These are phyloP conservation scores for Symbiodinium pilosum DNA, from an alignment of 73 alveolate genomes.

Conservation along the genomic window DNA sequence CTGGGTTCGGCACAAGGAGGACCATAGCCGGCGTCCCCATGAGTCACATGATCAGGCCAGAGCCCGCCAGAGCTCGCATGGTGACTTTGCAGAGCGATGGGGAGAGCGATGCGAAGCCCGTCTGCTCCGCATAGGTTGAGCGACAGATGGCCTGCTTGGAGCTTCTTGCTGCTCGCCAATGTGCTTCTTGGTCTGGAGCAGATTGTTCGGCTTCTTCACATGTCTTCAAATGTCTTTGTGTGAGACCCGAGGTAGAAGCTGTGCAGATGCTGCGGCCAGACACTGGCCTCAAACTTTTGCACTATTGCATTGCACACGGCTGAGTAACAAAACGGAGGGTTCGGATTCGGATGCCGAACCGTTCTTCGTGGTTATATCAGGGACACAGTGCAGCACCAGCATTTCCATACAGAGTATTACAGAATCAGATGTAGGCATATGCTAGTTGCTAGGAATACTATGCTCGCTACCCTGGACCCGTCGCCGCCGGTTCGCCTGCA, in stretches of 20 bases:
- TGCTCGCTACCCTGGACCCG: slow-evolving; percentile 52
- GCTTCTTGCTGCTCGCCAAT: slow-evolving; percentile 37
- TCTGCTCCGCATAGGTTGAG: neutral
- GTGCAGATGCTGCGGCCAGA: slow-evolving; percentile 58
- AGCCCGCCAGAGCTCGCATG: no score
- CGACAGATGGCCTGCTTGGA: slow-evolving; percentile 65
- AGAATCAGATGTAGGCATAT: neutral
- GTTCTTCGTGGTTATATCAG: no score
- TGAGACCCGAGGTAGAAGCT: slow-evolving; percentile 36
- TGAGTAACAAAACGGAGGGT: no score
- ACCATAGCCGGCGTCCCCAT: slow-evolving; percentile 28
- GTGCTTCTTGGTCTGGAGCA: slow-evolving; percentile 1
- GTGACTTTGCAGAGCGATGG: neutral
- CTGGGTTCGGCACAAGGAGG: slow-evolving; percentile 56
- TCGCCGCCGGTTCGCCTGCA: slow-evolving; percentile 41
- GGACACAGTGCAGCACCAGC: no score
- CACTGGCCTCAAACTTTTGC: neutral
- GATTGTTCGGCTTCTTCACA: neutral
- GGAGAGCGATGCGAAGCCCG: neutral
- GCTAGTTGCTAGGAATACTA: slow-evolving; percentile 23
- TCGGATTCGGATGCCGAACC: no score
- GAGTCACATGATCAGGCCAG: slow-evolving; percentile 61
- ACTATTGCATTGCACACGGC: no score
- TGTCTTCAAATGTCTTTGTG: neutral
- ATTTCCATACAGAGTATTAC: no score